Evolutionary conservation across 1,284 basidiomycete genomes (phyloP), one percentile per base, ranked within the genome.

Genomic region (Microbotryum lychnidis-dioicae): DNA sequence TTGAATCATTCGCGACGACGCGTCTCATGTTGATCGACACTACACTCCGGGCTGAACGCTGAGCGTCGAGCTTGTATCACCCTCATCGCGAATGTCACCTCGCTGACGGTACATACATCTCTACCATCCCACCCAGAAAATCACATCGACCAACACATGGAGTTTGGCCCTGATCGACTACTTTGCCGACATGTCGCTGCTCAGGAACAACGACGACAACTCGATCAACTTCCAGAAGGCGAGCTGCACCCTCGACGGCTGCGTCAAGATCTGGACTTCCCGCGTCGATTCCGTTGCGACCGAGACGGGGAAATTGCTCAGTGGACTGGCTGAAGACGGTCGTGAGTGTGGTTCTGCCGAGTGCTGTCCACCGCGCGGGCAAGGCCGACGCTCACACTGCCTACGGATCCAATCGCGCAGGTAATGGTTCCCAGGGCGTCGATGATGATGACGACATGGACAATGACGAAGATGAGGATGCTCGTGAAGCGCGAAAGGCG

Each of bases 221-320:
- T 68, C 89, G 21, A 97, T 98, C 82, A 97, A 98, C 77, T 98
- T 98, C 73, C 93, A 97, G 76, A 94, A 96, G 73, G 94, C 94
- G 12, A 94, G 91, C 0, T 96, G 87, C 74, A 98, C 94, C 0
- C 83, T 99, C 21, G 96, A 99, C 64, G 96, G 96, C 6, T 99
- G 96, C 76, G 91, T 99, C 75, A 99, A 98, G 79, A 96, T 99
- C 63, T 99, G 93, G 93, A 98, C 94, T 1, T 92, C 89, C 68
- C 86, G 94, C 60, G 96, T 99, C 46, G 94, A 99, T 75, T 91
- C 87, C 68, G 92, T 97, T 49, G 91, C 91, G 14, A 94, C 90
- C 0, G 96, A 98, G 76, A 97, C 94, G 0, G 92, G 92, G 42
- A 97, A 97, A 74, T 82, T 99, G 14, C 81, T 97, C 55, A 91